Evolutionary conservation across 352 stramenopile species (phyloP).

Genomic region (Phytophthora pisi): DNA sequence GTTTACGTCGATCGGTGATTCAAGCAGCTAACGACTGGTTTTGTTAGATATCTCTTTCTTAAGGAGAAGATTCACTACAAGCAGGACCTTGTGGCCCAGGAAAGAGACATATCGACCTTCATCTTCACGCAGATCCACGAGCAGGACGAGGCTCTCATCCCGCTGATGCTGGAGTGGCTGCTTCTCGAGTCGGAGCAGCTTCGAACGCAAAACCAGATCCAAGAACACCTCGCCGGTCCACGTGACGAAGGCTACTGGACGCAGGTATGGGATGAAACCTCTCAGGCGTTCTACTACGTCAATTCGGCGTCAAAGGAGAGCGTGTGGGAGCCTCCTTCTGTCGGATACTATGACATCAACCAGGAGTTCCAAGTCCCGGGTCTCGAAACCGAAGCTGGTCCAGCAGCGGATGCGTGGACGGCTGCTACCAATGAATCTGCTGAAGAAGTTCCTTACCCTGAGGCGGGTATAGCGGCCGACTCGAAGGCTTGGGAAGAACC

Average conservation of each 20-base stretch:
- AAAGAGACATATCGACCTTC: constrained; percentile 69
- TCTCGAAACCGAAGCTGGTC: constrained; percentile 7
- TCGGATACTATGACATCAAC: constrained; percentile 71
- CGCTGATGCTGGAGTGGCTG: constrained; percentile 77
- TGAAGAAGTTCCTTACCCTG: constrained; percentile 3
- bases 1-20: too few species aligned
- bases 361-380: constrained; percentile 54
- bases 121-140: constrained; percentile 67
- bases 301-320: constrained; percentile 63
- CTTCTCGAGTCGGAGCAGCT: constrained; percentile 74
- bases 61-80: constrained; percentile 85
- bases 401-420: constrained; percentile 6
- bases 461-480: neutral
- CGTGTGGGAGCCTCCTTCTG: constrained; percentile 59
- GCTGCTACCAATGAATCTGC: neutral
- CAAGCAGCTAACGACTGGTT: too few species aligned
- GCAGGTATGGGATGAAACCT: constrained; percentile 68
- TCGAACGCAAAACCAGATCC: constrained; percentile 66
- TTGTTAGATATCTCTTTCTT: constrained; percentile 68
- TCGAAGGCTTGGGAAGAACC: constrained; percentile 20
- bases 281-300: constrained; percentile 69
- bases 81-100: constrained; percentile 69
- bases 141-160: constrained; percentile 60
- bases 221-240: constrained; percentile 53
- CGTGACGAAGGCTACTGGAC: constrained; percentile 61